Conservation (phyloP, 768 basidiomycete species). For the Lactarius akahatsu region DNA sequence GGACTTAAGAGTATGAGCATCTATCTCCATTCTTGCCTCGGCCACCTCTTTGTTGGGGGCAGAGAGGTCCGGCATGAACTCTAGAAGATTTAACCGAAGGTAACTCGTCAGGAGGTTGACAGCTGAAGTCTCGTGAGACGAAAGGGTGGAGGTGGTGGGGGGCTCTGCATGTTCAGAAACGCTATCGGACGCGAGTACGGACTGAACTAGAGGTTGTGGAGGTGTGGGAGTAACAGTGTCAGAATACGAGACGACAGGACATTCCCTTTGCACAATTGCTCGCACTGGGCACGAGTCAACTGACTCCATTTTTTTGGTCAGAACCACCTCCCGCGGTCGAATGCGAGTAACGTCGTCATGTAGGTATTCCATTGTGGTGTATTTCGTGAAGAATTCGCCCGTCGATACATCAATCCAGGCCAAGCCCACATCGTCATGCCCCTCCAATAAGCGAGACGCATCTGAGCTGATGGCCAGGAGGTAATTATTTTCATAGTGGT, state of each 20-base stretch:
- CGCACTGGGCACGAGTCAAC: constrained; percentile 48
- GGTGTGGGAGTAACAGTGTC: constrained; percentile 6
- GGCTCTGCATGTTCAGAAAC: not conserved
- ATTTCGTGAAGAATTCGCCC: constrained; percentile 86
- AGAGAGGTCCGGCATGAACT: constrained; percentile 69
- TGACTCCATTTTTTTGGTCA: constrained; percentile 45
- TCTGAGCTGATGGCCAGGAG: constrained; percentile 60
- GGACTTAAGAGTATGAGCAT: constrained; percentile 85
- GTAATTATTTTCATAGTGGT: constrained; percentile 86
- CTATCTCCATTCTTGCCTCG: constrained; percentile 77
- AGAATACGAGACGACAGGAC: constrained; percentile 53
- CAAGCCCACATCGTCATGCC: constrained; percentile 49
- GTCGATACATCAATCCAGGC: constrained; percentile 97
- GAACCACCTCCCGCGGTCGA: constrained; percentile 77
- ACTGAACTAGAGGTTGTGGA: constrained; percentile 1
- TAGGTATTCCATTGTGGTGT: constrained; percentile 50
- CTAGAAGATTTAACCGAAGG: constrained; percentile 66
- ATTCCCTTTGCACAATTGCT: constrained; percentile 52
- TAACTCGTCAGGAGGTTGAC: constrained; percentile 62
- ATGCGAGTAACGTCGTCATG: constrained; percentile 84
- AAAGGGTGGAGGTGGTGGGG: constrained; percentile 24
- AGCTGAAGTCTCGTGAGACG: constrained; percentile 52
- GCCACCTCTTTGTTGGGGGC: constrained; percentile 56
- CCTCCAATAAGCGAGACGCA: not conserved
- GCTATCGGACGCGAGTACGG: constrained; percentile 29